Conservation (phyloP, 495 filamentous ascomycete species). For the Talaromyces trachyspermus region DNA sequence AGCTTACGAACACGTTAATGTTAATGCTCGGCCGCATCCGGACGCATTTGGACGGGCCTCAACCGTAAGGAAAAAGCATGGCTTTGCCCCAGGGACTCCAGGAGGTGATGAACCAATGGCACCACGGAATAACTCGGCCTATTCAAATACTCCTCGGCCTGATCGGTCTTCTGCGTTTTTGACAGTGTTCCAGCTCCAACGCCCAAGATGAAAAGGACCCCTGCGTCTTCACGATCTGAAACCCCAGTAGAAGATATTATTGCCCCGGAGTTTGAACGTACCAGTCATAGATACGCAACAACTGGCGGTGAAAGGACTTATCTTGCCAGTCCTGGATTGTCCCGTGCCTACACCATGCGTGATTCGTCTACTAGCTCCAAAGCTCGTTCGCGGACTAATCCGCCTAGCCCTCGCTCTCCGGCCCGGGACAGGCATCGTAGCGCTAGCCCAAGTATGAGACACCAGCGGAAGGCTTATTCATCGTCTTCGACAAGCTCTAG, state of each 20-base stretch:
- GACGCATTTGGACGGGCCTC: slow-evolving; percentile 29
- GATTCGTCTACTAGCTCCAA: slow-evolving; percentile 28
- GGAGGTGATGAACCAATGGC: slow-evolving; percentile 52
- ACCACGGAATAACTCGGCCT: slow-evolving; percentile 42
- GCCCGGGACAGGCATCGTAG: slow-evolving; percentile 28
- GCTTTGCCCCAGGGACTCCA: slow-evolving; percentile 47
- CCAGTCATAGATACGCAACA: slow-evolving; percentile 62
- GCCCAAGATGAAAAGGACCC: slow-evolving; percentile 23
- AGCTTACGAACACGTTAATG: slow-evolving; percentile 39
- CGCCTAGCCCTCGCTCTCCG: slow-evolving; percentile 24
- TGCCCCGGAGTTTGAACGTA: slow-evolving; percentile 37
- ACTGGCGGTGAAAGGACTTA: slow-evolving; percentile 63
- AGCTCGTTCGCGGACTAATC: slow-evolving; percentile 25
- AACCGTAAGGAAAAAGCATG: slow-evolving; percentile 41
- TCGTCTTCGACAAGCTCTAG: slow-evolving; percentile 33
- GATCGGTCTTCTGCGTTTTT: slow-evolving; percentile 28
- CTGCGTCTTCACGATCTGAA: slow-evolving; percentile 15
- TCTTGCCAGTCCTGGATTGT: slow-evolving; percentile 37
- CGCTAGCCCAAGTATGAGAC: slow-evolving; percentile 30
- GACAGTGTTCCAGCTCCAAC: slow-evolving; percentile 33
- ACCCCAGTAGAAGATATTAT: slow-evolving; percentile 13
- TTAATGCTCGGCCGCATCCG: slow-evolving; percentile 19
- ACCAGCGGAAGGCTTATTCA: slow-evolving; percentile 15
- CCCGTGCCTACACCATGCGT: slow-evolving; percentile 39
- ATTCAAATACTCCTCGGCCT: slow-evolving; percentile 33